Percentiles rank a stretch among this genome's conserved stretches.
Evolutionary conservation across 140 eudicot species (phyloP).

Genomic region (Erigeron philadelphicus): DNA sequence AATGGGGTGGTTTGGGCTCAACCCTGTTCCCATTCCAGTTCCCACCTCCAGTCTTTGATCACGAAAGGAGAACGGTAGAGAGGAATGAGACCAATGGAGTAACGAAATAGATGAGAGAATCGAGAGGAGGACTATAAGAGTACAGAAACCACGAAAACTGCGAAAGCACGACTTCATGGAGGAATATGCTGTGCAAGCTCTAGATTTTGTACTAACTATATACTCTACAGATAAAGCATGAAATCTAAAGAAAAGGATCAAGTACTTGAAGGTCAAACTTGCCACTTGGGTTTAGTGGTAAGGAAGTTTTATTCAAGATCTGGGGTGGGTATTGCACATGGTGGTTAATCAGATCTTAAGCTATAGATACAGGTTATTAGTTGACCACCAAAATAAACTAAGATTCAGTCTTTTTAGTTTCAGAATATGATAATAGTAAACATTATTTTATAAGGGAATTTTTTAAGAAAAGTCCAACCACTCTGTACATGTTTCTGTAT

Average conservation of each 20-base stretch:
- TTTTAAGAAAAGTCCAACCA: constrained; percentile 18
- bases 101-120: constrained; percentile 41
- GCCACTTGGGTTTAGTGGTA: constrained; percentile 2
- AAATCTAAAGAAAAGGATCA: not conserved
- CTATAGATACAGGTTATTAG: constrained; percentile 20
- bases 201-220: not conserved
- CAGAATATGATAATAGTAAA: constrained; percentile 2
- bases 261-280: constrained; percentile 13
- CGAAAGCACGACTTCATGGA: constrained; percentile 29
- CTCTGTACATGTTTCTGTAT: not conserved
- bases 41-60: constrained; percentile 16
- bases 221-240: not conserved
- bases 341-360: constrained; percentile 36
- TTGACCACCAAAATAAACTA: constrained; percentile 32
- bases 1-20: constrained; percentile 17
- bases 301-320: constrained; percentile 16
- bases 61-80: constrained; percentile 24
- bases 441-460: not conserved
- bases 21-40: not conserved
- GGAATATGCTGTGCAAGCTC: constrained; percentile 14
- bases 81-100: constrained; percentile 42
- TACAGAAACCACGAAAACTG: constrained; percentile 40
- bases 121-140: constrained; percentile 37
- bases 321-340: constrained; percentile 35
- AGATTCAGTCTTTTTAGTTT: constrained; percentile 14